Base-by-base conservation (phyloP, 2,329 filamentous ascomycete genomes). In the Bimuria novae-zelandiae region DNA sequence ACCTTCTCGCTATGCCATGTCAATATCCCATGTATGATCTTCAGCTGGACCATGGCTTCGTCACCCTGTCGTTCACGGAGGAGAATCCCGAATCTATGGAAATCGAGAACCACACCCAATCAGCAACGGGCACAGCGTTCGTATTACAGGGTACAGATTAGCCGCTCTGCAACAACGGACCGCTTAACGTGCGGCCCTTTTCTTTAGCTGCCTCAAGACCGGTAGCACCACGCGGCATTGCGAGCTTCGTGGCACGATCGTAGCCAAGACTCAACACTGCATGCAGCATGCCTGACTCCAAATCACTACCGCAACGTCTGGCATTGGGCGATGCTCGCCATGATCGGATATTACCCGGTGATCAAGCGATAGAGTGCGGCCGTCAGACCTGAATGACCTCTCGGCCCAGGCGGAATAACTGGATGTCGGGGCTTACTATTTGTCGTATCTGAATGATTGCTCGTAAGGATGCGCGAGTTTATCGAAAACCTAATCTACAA, bases 401-500 rank as follows among this genome's bases (percentile, higher is more conserved):
- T n/a, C n/a, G n/a, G n/a, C n/a, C n/a, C n/a, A n/a, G n/a, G n/a
- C n/a, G n/a, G n/a, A n/a, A n/a, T n/a, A n/a, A n/a, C n/a, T n/a
- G n/a, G n/a, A n/a, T n/a, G n/a, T n/a, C n/a, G n/a, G n/a, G n/a
- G n/a, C n/a, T n/a, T n/a, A n/a, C n/a, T n/a, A n/a, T n/a, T 33
- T 12, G 12, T 25, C 41, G 55, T 40, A 27, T 39, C 42, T 29
- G 43, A 41, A 23, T 47, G 42, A 49, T 52, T 40, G 37, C 49
- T 57, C 40, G 47, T 51, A 43, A 46, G 39, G 40, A 21, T 52
- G 30, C 42, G n/a, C 16, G n/a, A 47, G 29, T 60, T 33, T 60
- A 63, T 63, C 57, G 56, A 43, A 63, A 60, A 64, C 60, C 36
- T 49, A 56, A 56, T 56, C 54, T 48, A 51, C 45, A 23, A 41